Evolutionary conservation across 257 asterid species (phyloP).

Genomic region (Fraxinus quadrangulata): DNA sequence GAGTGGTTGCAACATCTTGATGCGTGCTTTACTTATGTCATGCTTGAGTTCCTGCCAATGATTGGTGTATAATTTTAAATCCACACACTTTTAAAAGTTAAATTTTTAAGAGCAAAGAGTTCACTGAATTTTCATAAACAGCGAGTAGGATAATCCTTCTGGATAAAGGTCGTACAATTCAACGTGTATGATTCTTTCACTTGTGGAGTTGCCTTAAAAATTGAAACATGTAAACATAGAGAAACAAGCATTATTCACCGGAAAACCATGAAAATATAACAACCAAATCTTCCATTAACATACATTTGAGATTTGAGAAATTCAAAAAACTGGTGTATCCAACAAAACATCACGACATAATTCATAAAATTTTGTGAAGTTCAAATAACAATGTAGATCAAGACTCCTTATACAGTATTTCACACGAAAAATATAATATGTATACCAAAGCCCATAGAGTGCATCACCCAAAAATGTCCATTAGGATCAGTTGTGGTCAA

Average conservation of each 20-base stretch:
- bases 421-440: neutral
- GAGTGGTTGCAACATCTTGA: slow-evolving; percentile 27
- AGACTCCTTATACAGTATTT: neutral
- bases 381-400: neutral
- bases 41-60: slow-evolving; percentile 24
- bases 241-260: neutral
- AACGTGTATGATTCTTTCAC: neutral
- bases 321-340: neutral
- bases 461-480: neutral
- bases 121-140: neutral
- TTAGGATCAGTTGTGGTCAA: neutral
- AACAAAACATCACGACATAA: neutral
- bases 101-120: neutral
- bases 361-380: neutral
- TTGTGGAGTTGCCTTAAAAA: neutral
- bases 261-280: neutral
- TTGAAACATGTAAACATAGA: neutral
- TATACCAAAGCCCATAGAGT: neutral
- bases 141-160: neutral
- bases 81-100: neutral
- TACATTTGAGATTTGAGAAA: neutral
- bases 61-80: neutral
- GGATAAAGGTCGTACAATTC: neutral
- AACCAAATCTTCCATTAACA: neutral
- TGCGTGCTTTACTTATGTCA: slow-evolving; percentile 26